A percentile compares a stretch with the other conserved stretches of the same genome.
Evolutionary conservation across 2,329 filamentous ascomycete species (phyloP).

Genomic region (Beauveria caledonica): DNA sequence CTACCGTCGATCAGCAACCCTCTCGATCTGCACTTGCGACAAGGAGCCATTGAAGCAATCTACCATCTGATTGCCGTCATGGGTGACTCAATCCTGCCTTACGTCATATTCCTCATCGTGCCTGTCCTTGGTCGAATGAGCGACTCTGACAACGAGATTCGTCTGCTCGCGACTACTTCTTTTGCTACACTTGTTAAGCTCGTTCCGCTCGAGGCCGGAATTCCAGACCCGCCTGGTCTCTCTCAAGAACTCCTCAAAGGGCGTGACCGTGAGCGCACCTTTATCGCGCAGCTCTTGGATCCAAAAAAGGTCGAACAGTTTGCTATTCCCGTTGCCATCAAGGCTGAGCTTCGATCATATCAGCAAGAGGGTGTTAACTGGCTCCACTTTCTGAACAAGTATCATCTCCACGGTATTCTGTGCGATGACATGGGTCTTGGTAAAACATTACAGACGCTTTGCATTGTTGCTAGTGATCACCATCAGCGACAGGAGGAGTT

Average conservation of each 20-base stretch:
- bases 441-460: constrained; percentile 94
- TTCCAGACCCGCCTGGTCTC: constrained; percentile 89
- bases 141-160: constrained; percentile 92
- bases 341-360: constrained; percentile 90
- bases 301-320: constrained; percentile 95
- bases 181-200: constrained; percentile 96
- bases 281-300: constrained; percentile 93
- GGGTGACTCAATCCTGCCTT: constrained; percentile 91
- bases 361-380: constrained; percentile 99
- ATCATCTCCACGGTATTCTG: constrained; percentile 94
- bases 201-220: constrained; percentile 92
- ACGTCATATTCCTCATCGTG: constrained; percentile 97
- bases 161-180: constrained; percentile 88
- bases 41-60: constrained; percentile 89
- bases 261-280: constrained; percentile 87
- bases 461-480: constrained; percentile 96
- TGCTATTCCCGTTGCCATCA: constrained; percentile 89
- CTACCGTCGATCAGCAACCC: constrained; percentile 88
- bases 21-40: constrained; percentile 77
- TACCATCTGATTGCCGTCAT: constrained; percentile 98
- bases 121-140: constrained; percentile 97
- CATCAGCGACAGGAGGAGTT: constrained; percentile 89
- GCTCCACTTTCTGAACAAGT: constrained; percentile 96
- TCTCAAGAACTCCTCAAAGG: constrained; percentile 83
- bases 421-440: constrained; percentile 99